Evolutionary conservation across 805 yeast genomes (phyloP).

Genomic region (Dipodascopsis tothii): DNA sequence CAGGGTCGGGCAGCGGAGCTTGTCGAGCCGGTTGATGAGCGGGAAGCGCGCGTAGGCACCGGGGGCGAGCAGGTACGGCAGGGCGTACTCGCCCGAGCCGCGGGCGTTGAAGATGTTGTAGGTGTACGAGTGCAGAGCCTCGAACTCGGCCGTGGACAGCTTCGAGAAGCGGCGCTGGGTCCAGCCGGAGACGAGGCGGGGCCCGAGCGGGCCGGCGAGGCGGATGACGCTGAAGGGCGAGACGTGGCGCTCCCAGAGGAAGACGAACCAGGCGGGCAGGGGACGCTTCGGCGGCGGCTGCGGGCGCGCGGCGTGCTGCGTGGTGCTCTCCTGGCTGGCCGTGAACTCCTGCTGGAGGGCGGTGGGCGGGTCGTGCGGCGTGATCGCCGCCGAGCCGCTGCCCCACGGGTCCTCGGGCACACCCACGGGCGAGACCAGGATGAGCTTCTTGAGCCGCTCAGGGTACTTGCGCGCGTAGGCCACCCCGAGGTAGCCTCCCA

Average conservation of each 20-base stretch:
- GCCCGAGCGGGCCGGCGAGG: conserved; percentile 72
- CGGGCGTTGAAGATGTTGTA: conserved; percentile 76
- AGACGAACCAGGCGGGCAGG: conserved; percentile 70
- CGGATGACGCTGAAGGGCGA: conserved; percentile 82
- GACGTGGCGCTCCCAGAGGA: conserved; percentile 77
- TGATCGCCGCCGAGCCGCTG: not conserved
- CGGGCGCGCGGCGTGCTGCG: conserved; percentile 10
- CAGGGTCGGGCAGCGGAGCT: conserved; percentile 50
- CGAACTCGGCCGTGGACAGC: conserved; percentile 39
- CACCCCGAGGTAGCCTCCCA: conserved; percentile 81
- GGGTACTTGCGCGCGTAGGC: conserved; percentile 59
- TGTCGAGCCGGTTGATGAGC: conserved; percentile 44
- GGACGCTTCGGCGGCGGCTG: conserved; percentile 22
- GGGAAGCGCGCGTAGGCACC: conserved; percentile 88
- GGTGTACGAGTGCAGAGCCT: conserved; percentile 64
- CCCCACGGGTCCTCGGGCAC: conserved; percentile 38
- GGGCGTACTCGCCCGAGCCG: conserved; percentile 91
- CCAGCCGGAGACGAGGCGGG: conserved; percentile 84
- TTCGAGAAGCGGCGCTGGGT: conserved; percentile 69
- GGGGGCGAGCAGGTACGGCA: conserved; percentile 75
- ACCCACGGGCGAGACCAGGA: conserved; percentile 90
- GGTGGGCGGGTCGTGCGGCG: conserved; percentile 1
- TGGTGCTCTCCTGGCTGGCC: conserved; percentile 11
- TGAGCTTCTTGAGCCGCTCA: conserved; percentile 51
- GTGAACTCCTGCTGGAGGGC: conserved; percentile 11